Conservation (phyloP, 129 eudicot genomes). For the Chrysanthemum lavandulifolium region DNA sequence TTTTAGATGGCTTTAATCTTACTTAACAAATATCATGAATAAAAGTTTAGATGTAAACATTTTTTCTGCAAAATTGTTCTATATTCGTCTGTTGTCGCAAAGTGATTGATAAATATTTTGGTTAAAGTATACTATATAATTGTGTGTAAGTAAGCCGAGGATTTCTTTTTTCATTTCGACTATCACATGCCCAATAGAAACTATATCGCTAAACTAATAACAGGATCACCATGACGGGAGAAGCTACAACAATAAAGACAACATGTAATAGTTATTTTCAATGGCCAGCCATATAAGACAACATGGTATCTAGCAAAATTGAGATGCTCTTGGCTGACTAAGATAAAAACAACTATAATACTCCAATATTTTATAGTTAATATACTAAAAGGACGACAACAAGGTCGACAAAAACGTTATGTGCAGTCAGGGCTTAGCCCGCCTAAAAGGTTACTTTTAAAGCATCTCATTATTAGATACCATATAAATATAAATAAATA, state of each 20-base stretch:
- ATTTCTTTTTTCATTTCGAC: neutral
- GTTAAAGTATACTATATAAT: neutral
- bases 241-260: constrained; percentile 2
- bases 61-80: constrained; percentile 8
- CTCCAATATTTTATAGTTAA: neutral
- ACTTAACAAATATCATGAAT: constrained; percentile 3
- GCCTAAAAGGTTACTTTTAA: too few relatives aligned
- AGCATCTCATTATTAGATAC: neutral
- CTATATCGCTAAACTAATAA: neutral
- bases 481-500: neutral
- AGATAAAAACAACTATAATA: constrained; percentile 7
- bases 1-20: too few relatives aligned
- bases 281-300: neutral
- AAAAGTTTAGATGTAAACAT: constrained; percentile 6
- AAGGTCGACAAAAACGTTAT: constrained; percentile 17
- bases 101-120: too few relatives aligned
- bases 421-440: neutral
- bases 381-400: constrained; percentile 15
- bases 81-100: neutral
- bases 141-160: neutral
- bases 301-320: constrained; percentile 13
- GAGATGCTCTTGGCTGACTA: constrained; percentile 10
- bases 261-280: too few relatives aligned
- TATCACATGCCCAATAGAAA: neutral
- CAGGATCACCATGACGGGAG: neutral